Evolutionary conservation across 495 filamentous ascomycete genomes (phyloP), one percentile per base, ranked within the genome.

Genomic region (Penicillium lividum): DNA sequence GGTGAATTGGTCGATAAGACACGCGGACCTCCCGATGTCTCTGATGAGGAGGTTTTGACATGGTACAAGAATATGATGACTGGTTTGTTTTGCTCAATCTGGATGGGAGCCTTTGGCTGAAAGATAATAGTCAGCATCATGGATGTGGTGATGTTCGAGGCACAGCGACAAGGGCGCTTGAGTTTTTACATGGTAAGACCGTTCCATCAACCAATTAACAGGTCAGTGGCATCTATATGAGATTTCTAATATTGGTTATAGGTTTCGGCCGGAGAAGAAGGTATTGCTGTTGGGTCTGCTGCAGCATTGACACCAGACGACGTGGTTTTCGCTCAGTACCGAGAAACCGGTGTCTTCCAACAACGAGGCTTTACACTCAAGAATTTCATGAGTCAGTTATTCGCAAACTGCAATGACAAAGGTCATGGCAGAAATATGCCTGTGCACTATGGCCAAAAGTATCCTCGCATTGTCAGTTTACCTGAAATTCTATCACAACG

Each of bases 341-440:
- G 94, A 56, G 94, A 99, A 74, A 84, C 93, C 29, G 94, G 93
- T 3, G 88, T 96, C 13, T 93, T 95, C 70, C 82, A 89, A 61
- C 89, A 97, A 68, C 86, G 94, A 11, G 95, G 94, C 11, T 97
- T 93, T 68, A 91, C 85, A 1, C 77, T 96, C 22, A 81, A 84
- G 29, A 80, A 97, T 52, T 98, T 97, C 65, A 98, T 98, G 94
- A 89, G 83, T 67, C 95, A 99, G 71, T 74, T 98, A 5, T 97
- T 99, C 72, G 86, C 95, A 29, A 99, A 97, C 66, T 77, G 72
- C 29, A 84, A 93, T 57, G 94, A 99, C 59, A 73, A 73, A 3
- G 93, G 93, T 3, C 82, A 79, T 57, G 94, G 95, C 5, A 86
- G 94, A 54, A 98, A 97, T 67, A 99, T 99, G 94, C 95, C 94